Conservation (phyloP, 371 early-diverging fungal genomes). For the Apophysomyces variabilis region DNA sequence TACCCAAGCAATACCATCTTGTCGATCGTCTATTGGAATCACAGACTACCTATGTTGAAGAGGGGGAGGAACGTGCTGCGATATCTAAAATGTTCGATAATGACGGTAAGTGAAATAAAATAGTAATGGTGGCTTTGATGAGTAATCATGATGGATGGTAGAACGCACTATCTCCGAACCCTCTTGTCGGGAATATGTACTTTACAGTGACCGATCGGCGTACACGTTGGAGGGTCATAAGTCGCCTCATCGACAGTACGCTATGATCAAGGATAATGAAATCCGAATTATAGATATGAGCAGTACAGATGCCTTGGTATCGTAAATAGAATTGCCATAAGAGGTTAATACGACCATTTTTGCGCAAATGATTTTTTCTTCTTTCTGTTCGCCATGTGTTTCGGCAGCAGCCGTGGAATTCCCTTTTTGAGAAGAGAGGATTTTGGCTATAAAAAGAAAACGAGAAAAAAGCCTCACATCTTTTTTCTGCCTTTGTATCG, state of each 20-base stretch:
- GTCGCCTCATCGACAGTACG: conserved; percentile 41
- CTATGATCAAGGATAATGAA: conserved; percentile 45
- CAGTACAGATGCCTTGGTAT: conserved; percentile 36
- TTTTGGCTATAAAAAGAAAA: too few species aligned
- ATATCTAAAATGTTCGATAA: conserved; percentile 64
- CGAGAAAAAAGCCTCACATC: not conserved
- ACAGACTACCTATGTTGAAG: conserved; percentile 52
- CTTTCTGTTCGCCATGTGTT: not conserved
- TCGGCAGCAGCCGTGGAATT: not conserved
- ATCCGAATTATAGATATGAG: conserved; percentile 42
- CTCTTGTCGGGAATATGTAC: conserved; percentile 53
- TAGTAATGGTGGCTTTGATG: not conserved
- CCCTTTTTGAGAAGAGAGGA: not conserved
- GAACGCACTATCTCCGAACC: conserved; percentile 51
- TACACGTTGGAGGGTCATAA: conserved; percentile 18
- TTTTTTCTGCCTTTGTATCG: not conserved
- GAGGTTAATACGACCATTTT: conserved; percentile 1
- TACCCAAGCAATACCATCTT: conserved; percentile 72
- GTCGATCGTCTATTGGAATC: conserved; percentile 61
- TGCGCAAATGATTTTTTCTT: not conserved
- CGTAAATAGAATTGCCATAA: conserved; percentile 17
- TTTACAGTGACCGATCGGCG: conserved; percentile 38
- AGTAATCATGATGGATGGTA: conserved; percentile 16
- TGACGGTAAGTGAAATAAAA: conserved; percentile 45
- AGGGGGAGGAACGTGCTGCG: conserved; percentile 64